phyloP scores from a whole-genome alignment of 202 grass and related monocot species.

The Panicum virgatum region DNA sequence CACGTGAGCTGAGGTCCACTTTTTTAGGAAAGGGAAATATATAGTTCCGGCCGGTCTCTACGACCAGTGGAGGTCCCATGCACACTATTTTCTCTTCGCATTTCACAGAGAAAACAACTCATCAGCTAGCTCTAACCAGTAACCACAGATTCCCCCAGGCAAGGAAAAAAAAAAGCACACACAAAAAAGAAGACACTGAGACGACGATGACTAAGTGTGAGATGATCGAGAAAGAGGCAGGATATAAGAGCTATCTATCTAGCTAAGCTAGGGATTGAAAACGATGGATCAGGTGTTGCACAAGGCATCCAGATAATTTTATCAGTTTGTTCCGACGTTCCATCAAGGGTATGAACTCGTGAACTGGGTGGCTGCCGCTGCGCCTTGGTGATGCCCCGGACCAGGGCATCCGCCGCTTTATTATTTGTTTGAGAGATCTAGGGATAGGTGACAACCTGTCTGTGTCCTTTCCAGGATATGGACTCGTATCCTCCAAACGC shows the following conservation, averaged over 20 bases:
- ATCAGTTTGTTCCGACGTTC: constrained; percentile 41
- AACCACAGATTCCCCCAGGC: background rate
- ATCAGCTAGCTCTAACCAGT: background rate
- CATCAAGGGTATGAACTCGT: constrained; percentile 38
- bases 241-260: background rate
- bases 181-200: background rate
- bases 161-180: background rate
- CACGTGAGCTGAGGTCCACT: no score
- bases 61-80: background rate
- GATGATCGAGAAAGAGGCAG: background rate
- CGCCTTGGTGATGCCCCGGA: constrained; percentile 13
- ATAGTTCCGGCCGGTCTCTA: no score
- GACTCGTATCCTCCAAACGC: constrained; percentile 20
- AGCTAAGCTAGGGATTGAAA: background rate
- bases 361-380: constrained; percentile 25
- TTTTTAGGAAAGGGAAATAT: no score
- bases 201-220: background rate
- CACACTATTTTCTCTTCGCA: background rate
- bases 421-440: constrained; percentile 12
- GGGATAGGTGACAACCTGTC: constrained; percentile 31
- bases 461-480: constrained; percentile 31
- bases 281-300: background rate
- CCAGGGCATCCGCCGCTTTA: constrained; percentile 2
- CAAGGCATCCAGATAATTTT: background rate
- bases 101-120: background rate